Conservation (phyloP, 805 yeast genomes). For the Kregervanrija fluxuum region DNA sequence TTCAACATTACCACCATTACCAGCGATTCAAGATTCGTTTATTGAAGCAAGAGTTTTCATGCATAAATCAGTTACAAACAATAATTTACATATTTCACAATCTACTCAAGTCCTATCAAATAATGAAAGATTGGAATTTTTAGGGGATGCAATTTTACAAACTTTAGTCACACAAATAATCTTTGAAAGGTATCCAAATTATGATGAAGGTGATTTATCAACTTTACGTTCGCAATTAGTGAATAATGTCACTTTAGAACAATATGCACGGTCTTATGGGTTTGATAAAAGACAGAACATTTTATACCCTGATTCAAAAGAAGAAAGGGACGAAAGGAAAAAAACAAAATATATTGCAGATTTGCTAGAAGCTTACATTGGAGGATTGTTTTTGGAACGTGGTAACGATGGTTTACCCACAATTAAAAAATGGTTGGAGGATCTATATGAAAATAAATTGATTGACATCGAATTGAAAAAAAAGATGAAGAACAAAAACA, state of each 20-base stretch:
- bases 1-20: constrained; percentile 48
- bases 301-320: constrained; percentile 2
- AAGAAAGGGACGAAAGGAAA: constrained; percentile 30
- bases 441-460: constrained; percentile 6
- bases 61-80: constrained; percentile 68
- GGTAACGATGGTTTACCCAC: constrained; percentile 19
- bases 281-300: constrained; percentile 47
- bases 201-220: constrained; percentile 77
- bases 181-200: constrained; percentile 57
- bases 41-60: constrained; percentile 68
- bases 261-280: constrained; percentile 64
- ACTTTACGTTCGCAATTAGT: constrained; percentile 62
- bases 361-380: constrained; percentile 89
- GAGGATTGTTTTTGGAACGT: constrained; percentile 63
- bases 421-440: constrained; percentile 50
- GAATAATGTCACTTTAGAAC: constrained; percentile 61
- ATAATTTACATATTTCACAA: constrained; percentile 47
- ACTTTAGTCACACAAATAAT: constrained; percentile 63
- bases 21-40: constrained; percentile 51
- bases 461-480: not conserved
- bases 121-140: constrained; percentile 83
- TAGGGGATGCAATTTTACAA: constrained; percentile 84
- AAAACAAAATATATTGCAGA: constrained; percentile 75
- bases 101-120: constrained; percentile 54
- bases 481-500: not conserved